Evolutionary conservation across 768 basidiomycete genomes (phyloP).

Genomic region (Amanita exitialis): DNA sequence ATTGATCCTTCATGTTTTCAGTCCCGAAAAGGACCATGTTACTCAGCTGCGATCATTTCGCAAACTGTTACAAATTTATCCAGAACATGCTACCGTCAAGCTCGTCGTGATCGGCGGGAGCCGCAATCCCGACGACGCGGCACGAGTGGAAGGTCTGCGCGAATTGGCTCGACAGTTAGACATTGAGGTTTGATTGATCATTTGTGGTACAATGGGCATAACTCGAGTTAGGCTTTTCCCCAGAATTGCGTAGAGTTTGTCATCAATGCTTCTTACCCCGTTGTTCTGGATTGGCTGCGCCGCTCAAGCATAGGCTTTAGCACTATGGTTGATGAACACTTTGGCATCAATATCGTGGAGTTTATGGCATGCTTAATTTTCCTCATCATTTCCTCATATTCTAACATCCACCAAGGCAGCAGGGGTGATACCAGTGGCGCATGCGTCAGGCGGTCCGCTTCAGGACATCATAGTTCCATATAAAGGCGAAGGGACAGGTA

Average conservation of each 20-base stretch:
- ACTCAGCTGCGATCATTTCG: slow-evolving; percentile 68
- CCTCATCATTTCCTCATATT: not conserved
- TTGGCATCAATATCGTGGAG: slow-evolving; percentile 96
- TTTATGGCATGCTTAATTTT: slow-evolving; percentile 66
- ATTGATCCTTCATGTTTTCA: slow-evolving; percentile 16
- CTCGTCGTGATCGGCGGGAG: slow-evolving; percentile 80
- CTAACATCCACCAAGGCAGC: slow-evolving; percentile 53
- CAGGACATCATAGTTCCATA: slow-evolving; percentile 86
- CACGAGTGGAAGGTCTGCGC: slow-evolving; percentile 54
- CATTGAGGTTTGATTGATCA: slow-evolving; percentile 41
- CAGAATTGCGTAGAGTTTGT: slow-evolving; percentile 69
- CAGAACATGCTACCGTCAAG: slow-evolving; percentile 48
- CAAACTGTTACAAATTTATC: slow-evolving; percentile 43
- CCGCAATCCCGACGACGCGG: slow-evolving; percentile 67
- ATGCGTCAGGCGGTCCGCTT: slow-evolving; percentile 88
- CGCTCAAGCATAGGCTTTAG: slow-evolving; percentile 77
- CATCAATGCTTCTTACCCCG: slow-evolving; percentile 73
- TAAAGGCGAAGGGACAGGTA: slow-evolving; percentile 60
- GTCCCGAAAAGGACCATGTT: slow-evolving; percentile 91
- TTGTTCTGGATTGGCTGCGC: slow-evolving; percentile 62
- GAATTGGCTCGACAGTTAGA: slow-evolving; percentile 49
- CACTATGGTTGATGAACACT: slow-evolving; percentile 98
- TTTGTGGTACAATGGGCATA: not conserved
- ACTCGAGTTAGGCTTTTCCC: slow-evolving; percentile 4
- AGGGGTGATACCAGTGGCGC: slow-evolving; percentile 84